These are phyloP conservation scores for Neoboletus magnificus DNA, from an alignment of 768 basidiomycete species.

Conservation along the genomic window DNA sequence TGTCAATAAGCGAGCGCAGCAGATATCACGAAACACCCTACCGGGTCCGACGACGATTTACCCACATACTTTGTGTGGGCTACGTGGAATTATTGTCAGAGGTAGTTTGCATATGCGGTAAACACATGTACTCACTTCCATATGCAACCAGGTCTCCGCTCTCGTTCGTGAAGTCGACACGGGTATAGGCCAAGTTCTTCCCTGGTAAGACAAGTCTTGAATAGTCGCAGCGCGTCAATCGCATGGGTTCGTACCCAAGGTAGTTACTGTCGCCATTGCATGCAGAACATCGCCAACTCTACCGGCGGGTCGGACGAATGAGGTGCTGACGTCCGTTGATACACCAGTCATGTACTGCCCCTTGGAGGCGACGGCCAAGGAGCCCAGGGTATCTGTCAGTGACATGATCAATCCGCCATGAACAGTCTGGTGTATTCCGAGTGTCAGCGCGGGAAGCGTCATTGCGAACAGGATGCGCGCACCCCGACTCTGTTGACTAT, in stretches of 20 bases:
- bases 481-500: conserved; percentile 84
- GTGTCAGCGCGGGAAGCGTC: not conserved
- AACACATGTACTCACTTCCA: conserved; percentile 53
- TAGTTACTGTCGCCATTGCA: conserved; percentile 62
- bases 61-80: conserved; percentile 87
- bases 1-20: not conserved
- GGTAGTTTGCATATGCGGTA: too few relatives aligned
- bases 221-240: not conserved
- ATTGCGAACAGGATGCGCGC: conserved; percentile 22
- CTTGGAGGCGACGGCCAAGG: conserved; percentile 76
- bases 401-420: conserved; percentile 83
- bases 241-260: conserved; percentile 49
- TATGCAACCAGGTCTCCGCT: conserved; percentile 74
- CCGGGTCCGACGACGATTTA: conserved; percentile 50
- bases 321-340: conserved; percentile 76
- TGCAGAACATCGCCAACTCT: conserved; percentile 62
- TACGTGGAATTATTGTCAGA: conserved; percentile 27
- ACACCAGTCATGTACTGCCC: conserved; percentile 89
- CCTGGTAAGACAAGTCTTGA: conserved; percentile 39
- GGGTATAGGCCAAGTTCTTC: conserved; percentile 75
- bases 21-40: conserved; percentile 17
- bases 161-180: conserved; percentile 68
- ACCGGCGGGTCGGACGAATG: conserved; percentile 78
- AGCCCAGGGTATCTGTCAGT: conserved; percentile 81
- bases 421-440: conserved; percentile 40